These are phyloP conservation scores for Cercophora newfieldiana DNA, from an alignment of 495 filamentous ascomycete genomes.

Conservation along the genomic window DNA sequence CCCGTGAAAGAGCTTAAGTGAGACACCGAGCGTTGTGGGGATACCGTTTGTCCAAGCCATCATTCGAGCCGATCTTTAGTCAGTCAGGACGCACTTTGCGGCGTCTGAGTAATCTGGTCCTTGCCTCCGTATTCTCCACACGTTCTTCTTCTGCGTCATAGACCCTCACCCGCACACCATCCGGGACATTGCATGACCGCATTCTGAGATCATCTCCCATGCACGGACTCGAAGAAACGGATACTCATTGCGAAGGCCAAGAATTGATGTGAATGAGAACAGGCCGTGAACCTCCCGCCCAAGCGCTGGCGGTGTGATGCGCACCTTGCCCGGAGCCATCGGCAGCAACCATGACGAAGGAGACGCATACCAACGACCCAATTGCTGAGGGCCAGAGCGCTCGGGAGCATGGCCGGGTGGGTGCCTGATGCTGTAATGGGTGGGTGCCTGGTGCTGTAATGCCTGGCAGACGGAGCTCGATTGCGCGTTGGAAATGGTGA, in stretches of 20 bases:
- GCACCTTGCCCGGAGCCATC: not conserved
- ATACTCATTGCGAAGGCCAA: not conserved
- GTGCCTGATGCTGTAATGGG: too few relatives aligned
- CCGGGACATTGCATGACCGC: not conserved
- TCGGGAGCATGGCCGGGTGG: too few relatives aligned
- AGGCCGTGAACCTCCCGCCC: not conserved
- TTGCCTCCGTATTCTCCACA: not conserved
- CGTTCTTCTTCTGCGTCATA: not conserved
- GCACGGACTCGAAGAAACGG: not conserved
- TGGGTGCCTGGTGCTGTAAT: too few relatives aligned
- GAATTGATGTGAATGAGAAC: not conserved
- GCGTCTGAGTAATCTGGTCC: not conserved
- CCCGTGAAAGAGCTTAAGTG: too few relatives aligned
- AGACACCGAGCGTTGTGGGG: too few relatives aligned
- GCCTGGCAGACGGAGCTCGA: too few relatives aligned
- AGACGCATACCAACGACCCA: too few relatives aligned
- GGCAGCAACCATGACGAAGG: too few relatives aligned
- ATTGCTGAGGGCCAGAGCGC: too few relatives aligned
- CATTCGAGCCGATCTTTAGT: too few relatives aligned
- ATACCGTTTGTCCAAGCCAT: too few relatives aligned
- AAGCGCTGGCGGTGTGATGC: not conserved
- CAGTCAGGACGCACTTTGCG: not conserved
- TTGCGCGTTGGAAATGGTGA: too few relatives aligned
- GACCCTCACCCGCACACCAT: not conserved
- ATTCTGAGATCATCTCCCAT: not conserved